phyloP scores from a whole-genome alignment of 169 alveolate species.

The Amoebophrya sp. region DNA sequence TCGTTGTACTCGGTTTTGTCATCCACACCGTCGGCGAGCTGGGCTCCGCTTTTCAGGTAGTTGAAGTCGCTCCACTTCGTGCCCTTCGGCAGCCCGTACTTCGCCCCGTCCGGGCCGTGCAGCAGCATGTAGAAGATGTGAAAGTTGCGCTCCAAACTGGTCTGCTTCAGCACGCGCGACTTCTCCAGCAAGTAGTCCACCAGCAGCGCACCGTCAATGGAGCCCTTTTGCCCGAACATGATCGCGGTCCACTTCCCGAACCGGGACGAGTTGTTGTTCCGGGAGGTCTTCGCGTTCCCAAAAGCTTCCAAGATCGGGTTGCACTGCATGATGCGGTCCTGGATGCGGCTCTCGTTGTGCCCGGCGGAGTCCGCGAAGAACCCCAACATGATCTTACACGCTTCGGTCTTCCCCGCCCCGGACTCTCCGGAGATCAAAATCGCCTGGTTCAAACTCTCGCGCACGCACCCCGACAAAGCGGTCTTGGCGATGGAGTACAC shows the following conservation, averaged over 20 bases:
- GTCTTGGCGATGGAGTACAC: neutral
- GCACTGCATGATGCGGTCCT: neutral
- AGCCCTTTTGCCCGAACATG: neutral
- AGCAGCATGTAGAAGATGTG: neutral
- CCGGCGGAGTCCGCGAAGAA: neutral
- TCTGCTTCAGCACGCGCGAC: neutral
- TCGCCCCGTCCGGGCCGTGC: neutral
- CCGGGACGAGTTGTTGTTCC: conserved; percentile 81
- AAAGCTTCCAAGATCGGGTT: conserved; percentile 92
- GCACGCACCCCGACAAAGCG: neutral
- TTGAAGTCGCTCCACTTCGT: neutral
- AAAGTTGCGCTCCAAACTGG: neutral
- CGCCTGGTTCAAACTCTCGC: neutral
- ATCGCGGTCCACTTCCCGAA: neutral
- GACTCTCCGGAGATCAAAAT: neutral
- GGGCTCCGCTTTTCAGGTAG: no score
- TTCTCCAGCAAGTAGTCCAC: neutral
- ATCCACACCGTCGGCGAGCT: no score
- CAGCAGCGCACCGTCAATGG: neutral
- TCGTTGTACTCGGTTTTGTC: no score
- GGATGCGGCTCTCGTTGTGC: neutral
- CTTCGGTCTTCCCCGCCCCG: neutral
- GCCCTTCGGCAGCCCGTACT: neutral
- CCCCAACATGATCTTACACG: neutral
- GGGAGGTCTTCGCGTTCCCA: conserved; percentile 94